Conservation (phyloP, 768 basidiomycete genomes). For the Podaxis carcinomalis region DNA sequence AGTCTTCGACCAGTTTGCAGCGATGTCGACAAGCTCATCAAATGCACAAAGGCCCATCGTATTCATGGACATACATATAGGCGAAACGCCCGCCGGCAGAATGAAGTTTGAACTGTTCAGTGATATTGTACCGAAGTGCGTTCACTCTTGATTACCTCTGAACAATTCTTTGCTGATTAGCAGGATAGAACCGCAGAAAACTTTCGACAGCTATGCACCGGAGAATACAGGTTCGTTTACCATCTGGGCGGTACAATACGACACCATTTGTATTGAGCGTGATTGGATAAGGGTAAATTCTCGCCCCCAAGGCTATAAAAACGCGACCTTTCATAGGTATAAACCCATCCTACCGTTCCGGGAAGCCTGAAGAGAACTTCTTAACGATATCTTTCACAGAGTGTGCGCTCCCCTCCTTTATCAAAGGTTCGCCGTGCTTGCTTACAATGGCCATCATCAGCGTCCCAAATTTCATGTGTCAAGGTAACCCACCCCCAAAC, state of each 20-base stretch:
- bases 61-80: conserved; percentile 96
- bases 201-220: conserved; percentile 95
- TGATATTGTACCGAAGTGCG: conserved; percentile 92
- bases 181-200: conserved; percentile 86
- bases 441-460: conserved; percentile 31
- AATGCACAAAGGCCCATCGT: conserved; percentile 74
- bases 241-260: not conserved
- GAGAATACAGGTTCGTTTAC: conserved; percentile 76
- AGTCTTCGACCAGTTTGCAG: not conserved
- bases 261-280: conserved; percentile 3
- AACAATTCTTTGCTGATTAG: not conserved
- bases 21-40: conserved; percentile 22
- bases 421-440: not conserved
- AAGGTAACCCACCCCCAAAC: conserved; percentile 47
- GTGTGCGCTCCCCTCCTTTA: conserved; percentile 47
- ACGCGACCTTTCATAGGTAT: conserved; percentile 88
- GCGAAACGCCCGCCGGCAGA: conserved; percentile 92
- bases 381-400: conserved; percentile 36
- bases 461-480: conserved; percentile 94
- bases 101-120: conserved; percentile 98
- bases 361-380: not conserved
- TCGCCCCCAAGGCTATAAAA: conserved; percentile 88
- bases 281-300: conserved; percentile 53
- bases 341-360: conserved; percentile 17
- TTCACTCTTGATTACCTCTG: not conserved